phyloP scores from a whole-genome alignment of 176 grass and related monocot species.

The Carex littledalei region DNA sequence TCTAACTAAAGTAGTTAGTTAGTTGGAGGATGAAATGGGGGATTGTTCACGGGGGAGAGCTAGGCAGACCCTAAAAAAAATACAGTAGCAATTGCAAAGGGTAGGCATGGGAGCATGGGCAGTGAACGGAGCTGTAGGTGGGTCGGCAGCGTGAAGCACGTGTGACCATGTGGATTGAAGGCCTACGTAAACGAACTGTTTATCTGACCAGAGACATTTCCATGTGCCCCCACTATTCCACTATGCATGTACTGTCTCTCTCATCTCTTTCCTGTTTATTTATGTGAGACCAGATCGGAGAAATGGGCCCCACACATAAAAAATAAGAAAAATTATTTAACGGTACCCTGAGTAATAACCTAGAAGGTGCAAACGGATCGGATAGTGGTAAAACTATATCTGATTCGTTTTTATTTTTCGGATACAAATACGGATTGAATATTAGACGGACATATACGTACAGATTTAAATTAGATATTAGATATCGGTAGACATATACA shows the following conservation, averaged over 20 bases:
- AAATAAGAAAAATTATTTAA: neutral
- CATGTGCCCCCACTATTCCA: slow-evolving; percentile 21
- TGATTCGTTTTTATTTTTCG: no score
- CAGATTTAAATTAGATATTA: no score
- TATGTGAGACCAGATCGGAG: neutral
- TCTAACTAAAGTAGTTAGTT: no score
- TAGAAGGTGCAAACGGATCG: neutral
- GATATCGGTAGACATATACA: no score
- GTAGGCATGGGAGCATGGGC: no score
- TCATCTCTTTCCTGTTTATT: neutral
- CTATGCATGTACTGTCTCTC: neutral
- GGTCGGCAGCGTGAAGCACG: neutral
- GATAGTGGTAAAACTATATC: no score
- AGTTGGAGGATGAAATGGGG: no score
- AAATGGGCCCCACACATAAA: neutral
- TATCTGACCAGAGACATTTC: slow-evolving; percentile 18
- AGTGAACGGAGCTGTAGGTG: neutral
- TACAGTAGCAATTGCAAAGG: neutral
- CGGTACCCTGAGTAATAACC: neutral
- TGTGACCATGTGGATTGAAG: slow-evolving; percentile 13
- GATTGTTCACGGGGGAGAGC: no score
- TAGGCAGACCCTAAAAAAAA: no score
- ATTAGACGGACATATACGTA: no score
- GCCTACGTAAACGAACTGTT: neutral
- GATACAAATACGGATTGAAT: no score